Evolutionary conservation across 176 grass and related monocot species (phyloP).

Genomic region (Stipa capillata): DNA sequence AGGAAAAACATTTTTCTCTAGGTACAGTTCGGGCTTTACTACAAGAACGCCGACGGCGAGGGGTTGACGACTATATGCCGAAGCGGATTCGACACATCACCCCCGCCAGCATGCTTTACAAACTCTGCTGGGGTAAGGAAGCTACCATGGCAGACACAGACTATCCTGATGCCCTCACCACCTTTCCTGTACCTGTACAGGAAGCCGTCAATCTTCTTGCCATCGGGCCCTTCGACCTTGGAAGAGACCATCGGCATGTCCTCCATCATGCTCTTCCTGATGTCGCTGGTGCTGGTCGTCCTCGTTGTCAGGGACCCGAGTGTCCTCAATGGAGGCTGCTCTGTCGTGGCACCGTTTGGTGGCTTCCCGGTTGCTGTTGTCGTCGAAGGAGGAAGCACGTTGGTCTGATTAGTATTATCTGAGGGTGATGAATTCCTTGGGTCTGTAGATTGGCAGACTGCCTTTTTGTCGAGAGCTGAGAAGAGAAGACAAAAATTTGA

Average conservation of each 20-base stretch:
- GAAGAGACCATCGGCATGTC: conserved; percentile 88
- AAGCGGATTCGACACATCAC: conserved; percentile 63
- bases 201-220: conserved; percentile 69
- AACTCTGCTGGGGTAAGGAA: conserved; percentile 89
- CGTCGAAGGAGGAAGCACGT: neutral
- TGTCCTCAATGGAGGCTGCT: conserved; percentile 20
- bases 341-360: neutral
- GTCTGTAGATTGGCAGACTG: neutral
- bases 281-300: conserved; percentile 20
- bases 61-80: conserved; percentile 67
- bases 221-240: conserved; percentile 45
- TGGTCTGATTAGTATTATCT: conserved; percentile 21
- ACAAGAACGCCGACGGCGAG: conserved; percentile 21
- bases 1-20: neutral
- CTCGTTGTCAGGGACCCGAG: conserved; percentile 37
- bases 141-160: conserved; percentile 85
- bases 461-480: conserved; percentile 9
- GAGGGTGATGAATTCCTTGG: conserved; percentile 4
- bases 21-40: conserved; percentile 17
- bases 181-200: conserved; percentile 74
- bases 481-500: neutral
- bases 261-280: conserved; percentile 63
- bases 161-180: conserved; percentile 70
- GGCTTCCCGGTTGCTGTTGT: neutral
- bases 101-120: conserved; percentile 76